Evolutionary conservation across 371 early-diverging fungal species (phyloP), one percentile per base, ranked within the genome.

Genomic region (Actinomortierella ambigua): DNA sequence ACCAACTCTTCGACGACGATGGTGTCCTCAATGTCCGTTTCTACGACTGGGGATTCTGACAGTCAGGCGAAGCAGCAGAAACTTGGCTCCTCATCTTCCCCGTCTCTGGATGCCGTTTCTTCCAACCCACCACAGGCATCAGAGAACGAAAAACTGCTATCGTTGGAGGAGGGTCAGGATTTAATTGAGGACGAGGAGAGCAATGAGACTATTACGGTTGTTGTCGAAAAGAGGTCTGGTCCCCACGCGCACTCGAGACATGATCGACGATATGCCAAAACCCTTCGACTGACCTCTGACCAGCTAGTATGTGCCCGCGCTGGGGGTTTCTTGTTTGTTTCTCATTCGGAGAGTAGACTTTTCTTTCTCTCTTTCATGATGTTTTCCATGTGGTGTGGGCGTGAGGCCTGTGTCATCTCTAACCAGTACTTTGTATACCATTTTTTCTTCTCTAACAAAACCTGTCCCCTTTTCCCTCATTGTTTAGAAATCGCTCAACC

Each of bases 211-310:
- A 54, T 41, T 13, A 48, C 23, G 7, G 28, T 22, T 34, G 34
- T 26, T 28, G 34, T 26, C 2, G 28, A 18, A n/a, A 28, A 17
- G 55, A 18, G 14, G n/a, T 4, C 58, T 42, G 27, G n/a, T 5
- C 9, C 60, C 69, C 22, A 53, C 60, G 22, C 43, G 26, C 13
- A 41, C 46, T 18, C 20, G 41, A 17, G 28, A 42, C n/a, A 27
- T 22, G 43, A 77, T 50, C 82, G 84, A 57, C 68, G 83, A 39
- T 97, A 93, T 66, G 93, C 93, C 20, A 98, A 98, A 77, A 89
- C 94, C 1, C 78, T 98, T 39, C 86, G 97, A 13, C 76, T 98
- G 65, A 95, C 95, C 0, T 94, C 95, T 0, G 96, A 94, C 15
- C 97, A 98, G 76, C 77, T 98, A 43, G 79, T 83, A 75, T 51